Percentiles rank a stretch among this genome's conserved stretches.
phyloP scores from a whole-genome alignment of 257 asterid species.

The Mentha longifolia region DNA sequence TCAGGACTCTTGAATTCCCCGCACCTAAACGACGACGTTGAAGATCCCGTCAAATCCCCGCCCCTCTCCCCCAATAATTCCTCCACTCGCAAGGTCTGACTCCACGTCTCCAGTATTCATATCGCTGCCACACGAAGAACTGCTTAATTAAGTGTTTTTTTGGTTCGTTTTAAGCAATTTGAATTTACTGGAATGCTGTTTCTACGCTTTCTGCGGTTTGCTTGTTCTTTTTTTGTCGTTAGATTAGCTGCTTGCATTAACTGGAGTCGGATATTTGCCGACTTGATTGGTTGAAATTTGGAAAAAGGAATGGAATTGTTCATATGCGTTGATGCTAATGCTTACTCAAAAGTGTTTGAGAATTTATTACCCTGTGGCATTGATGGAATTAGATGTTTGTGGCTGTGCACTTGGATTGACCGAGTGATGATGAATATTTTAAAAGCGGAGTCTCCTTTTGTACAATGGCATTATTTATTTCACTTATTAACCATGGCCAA shows the following conservation, averaged over 20 bases:
- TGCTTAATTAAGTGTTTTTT: neutral
- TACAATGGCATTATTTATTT: neutral
- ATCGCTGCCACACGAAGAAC: neutral
- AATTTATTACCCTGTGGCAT: neutral
- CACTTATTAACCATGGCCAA: neutral
- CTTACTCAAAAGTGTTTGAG: neutral
- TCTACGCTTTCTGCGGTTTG: neutral
- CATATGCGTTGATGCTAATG: neutral
- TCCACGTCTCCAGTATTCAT: neutral
- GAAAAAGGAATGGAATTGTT: neutral
- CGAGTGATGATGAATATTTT: neutral
- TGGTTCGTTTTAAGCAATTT: neutral
- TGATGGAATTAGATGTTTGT: slow-evolving; percentile 19
- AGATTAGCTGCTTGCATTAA: slow-evolving; percentile 14
- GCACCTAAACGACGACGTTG: slow-evolving; percentile 55
- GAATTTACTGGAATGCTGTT: neutral
- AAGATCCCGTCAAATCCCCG: slow-evolving; percentile 78
- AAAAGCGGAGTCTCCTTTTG: neutral
- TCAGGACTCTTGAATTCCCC: slow-evolving; percentile 45
- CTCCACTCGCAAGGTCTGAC: slow-evolving; percentile 78
- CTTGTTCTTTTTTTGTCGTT: neutral
- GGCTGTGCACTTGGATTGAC: slow-evolving; percentile 3
- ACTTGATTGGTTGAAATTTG: slow-evolving; percentile 14
- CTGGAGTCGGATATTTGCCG: slow-evolving; percentile 5
- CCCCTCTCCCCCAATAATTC: slow-evolving; percentile 81